Evolutionary conservation across 2,329 filamentous ascomycete genomes (phyloP), one percentile per base, ranked within the genome.

Genomic region (Penicillium italicum): DNA sequence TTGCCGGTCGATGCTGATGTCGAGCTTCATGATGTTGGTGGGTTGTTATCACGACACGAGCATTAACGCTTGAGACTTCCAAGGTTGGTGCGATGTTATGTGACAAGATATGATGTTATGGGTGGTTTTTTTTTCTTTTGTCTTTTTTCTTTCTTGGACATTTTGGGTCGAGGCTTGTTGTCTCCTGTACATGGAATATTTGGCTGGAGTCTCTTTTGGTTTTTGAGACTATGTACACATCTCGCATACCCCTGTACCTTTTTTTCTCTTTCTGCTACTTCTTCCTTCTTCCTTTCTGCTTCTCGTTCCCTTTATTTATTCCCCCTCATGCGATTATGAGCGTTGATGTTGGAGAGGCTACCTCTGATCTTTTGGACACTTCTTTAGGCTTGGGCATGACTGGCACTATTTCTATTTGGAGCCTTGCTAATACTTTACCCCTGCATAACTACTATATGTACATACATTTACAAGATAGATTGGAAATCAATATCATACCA

Each of bases 11-110:
- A 66, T 54, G 47, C 65, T 50, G 57, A 70, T 52, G 55, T 72
- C 24, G 62, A 73, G 44, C 64, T 79, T 12, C 75, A 76, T 50
- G 76, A 79, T 65, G 72, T 78, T 3, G 76, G 77, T 1, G 76
- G 77, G 1, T 63, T 78, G 5, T 62, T 79, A 20, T 66, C 62
- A 9, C 56, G 53, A 28, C 34, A 37, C 26, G 41, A 22, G 2
- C 11, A 9, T 12, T 33, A n/a, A 36, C 8, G 18, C 33, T 36
- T 36, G 0, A 5, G 3, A 7, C 8, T 16, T n/a, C 3, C 24
- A 10, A 28, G 9, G 12, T n/a, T 34, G 26, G 28, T 41, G n/a
- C 20, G 22, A 43, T 31, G 22, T 36, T 44, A 53, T 42, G 18
- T 53, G 28, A 50, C 5, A 34, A 42, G 36, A 53, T 2, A 43